These are phyloP conservation scores for Punica granatum DNA, from an alignment of 345 rosid species.

Conservation along the genomic window DNA sequence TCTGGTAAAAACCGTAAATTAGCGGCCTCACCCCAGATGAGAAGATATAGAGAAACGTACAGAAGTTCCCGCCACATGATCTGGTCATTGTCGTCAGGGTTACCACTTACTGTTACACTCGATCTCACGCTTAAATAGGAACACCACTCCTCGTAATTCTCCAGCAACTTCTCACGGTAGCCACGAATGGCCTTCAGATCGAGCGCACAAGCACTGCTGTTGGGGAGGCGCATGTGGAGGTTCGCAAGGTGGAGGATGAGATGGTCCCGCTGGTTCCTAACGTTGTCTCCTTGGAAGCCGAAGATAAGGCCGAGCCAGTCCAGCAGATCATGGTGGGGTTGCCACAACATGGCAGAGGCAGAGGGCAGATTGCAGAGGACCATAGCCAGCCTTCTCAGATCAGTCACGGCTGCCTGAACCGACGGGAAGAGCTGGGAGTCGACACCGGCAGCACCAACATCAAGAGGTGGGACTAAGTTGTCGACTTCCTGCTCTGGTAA, in stretches of 20 bases:
- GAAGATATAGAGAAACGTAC: slow-evolving; percentile 40
- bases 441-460: slow-evolving; percentile 9
- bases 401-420: slow-evolving; percentile 63
- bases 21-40: slow-evolving; percentile 64
- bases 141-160: slow-evolving; percentile 74
- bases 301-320: slow-evolving; percentile 72
- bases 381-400: slow-evolving; percentile 35
- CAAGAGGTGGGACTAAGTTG: too few species aligned
- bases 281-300: slow-evolving; percentile 71
- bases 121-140: slow-evolving; percentile 23
- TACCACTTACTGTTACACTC: not conserved
- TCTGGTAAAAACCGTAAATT: slow-evolving; percentile 52
- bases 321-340: slow-evolving; percentile 48
- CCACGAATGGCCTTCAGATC: slow-evolving; percentile 47
- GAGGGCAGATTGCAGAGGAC: slow-evolving; percentile 55
- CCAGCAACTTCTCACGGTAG: slow-evolving; percentile 52
- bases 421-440: slow-evolving; percentile 56
- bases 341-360: slow-evolving; percentile 44
- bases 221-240: slow-evolving; percentile 69
- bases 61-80: slow-evolving; percentile 40
- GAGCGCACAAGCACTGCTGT: slow-evolving; percentile 33
- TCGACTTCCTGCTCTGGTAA: too few species aligned
- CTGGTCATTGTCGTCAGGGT: not conserved
- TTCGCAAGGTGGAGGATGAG: slow-evolving; percentile 83
- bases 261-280: slow-evolving; percentile 77